Evolutionary conservation across 306 rosid genomes (phyloP), one percentile per base, ranked within the genome.

Genomic region (Fagus crenata): DNA sequence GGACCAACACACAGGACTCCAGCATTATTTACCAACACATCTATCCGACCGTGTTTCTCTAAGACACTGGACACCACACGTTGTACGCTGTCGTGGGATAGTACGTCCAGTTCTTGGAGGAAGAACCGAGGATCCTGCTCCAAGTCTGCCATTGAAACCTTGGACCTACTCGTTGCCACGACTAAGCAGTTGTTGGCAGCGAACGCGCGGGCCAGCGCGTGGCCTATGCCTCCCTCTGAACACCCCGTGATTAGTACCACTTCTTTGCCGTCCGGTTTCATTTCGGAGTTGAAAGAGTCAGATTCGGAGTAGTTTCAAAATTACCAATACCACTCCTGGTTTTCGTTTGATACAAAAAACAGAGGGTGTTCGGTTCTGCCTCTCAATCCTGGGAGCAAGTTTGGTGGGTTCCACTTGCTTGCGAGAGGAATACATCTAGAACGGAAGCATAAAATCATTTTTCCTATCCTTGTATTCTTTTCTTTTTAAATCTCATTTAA

Each of bases 221-320:
- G 84, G 0, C 98, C 98, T 2, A 93, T 89, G 0, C 98, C 93
- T 15, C 96, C 94, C 2, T 72, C 39, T 4, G 90, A 74, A 59
- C 98, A 92, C 1, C 96, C 97, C 0, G 92, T 92, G 67, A 93
- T 76, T 32, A 92, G 82, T n/a, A 93, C 97, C 56, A 93, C 96
- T 39, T 39, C 49, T 65, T 65, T 17, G 46, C 32, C 14, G 32
- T 3, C 4, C 4, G 32, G 71, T 15, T 65, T 49, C 71, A 65
- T 65, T 53, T 53, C 51, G 3, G 51, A 7, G 8, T 2, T 46
- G 51, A 46, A 11, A 46, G 51, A 46, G 51, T 46, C 11, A 46
- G 51, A 43, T 43, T 43, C 49, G 12, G 28, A 22, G 28, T 22
- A 22, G 28, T 22, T 0, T 22, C 28, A 22, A 22, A 22, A 22